Conservation (phyloP, 495 filamentous ascomycete species). For the Friedmanniomyces simplex region DNA sequence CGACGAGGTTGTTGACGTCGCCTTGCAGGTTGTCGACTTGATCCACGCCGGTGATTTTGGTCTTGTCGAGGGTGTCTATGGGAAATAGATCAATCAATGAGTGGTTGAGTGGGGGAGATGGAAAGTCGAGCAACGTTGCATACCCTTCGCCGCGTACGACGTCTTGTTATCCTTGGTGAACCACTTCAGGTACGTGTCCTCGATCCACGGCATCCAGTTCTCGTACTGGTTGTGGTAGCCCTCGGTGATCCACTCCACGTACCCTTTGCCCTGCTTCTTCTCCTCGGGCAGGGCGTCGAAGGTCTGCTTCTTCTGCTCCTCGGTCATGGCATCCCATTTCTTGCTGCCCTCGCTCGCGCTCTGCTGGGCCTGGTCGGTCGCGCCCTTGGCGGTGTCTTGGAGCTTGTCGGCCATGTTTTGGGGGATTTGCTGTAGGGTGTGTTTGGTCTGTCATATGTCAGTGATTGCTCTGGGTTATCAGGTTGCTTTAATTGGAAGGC, state of each 20-base stretch:
- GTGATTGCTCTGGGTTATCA: background rate
- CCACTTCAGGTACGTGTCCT: constrained; percentile 57
- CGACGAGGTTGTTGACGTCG: constrained; percentile 46
- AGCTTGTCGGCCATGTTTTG: constrained; percentile 13
- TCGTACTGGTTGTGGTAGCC: constrained; percentile 58
- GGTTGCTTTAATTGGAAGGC: background rate
- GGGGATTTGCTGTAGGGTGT: background rate
- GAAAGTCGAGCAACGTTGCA: background rate
- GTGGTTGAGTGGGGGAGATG: background rate
- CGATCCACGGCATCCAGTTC: constrained; percentile 64
- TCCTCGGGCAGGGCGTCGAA: constrained; percentile 20
- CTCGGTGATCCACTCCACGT: constrained; percentile 43
- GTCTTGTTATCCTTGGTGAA: constrained; percentile 67
- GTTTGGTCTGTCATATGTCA: background rate
- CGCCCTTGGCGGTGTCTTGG: constrained; percentile 6
- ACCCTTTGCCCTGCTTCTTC: constrained; percentile 20
- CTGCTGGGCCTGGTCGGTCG: constrained; percentile 5
- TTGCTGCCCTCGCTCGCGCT: constrained; percentile 16
- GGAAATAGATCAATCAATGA: background rate
- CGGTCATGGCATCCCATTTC: constrained; percentile 20
- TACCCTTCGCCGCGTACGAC: constrained; percentile 53
- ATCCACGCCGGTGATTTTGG: constrained; percentile 52
- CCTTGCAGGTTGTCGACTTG: constrained; percentile 57
- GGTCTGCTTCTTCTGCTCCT: constrained; percentile 23
- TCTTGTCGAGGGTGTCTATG: constrained; percentile 51